Evolutionary conservation across 768 basidiomycete species (phyloP), one percentile per base, ranked within the genome.

Genomic region (Ramaria rubella): DNA sequence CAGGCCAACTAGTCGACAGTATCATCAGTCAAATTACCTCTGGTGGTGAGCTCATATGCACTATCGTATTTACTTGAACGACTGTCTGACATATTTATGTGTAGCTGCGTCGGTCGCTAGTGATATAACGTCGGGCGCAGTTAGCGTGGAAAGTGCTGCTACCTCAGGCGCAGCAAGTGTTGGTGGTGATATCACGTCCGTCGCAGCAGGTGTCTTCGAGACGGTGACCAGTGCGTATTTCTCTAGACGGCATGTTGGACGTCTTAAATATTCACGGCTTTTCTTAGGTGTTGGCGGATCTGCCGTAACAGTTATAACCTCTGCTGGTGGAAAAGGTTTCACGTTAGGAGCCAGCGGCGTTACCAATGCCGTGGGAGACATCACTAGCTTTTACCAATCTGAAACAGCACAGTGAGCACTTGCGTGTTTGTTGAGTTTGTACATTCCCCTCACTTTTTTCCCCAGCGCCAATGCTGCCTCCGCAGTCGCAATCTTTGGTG

Each of bases 221-320:
- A 59, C 58, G 3, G 68, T 50, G 23, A 72, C 70, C 19, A 70
- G 62, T 14, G 52, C 61, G 63, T 62, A 53, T 48, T 67, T 62
- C 26, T 21, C 17, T 3, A 1, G 24, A 24, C 17, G n/a, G 24
- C 27, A 1, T 45, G 14, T 24, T 19, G 26, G 8, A 7, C 23
- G n/a, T 38, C 49, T 44, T n/a, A 51, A 27, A 31, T 12, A 23
- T 12, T 51, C 56, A n/a, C n/a, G n/a, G n/a, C n/a, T n/a, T n/a
- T 49, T 8, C 27, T 19, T 52, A 87, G 86, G 82, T 27, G 63
- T 75, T 55, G 82, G 73, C n/a, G 84, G 79, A 12, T 57, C 69
- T 8, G 78, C 72, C 1, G 68, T 73, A 48, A 87, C 81, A 12
- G 65, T 86, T 19, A 69, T 87, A 26, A 83, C 81, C 14, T 80